Evolutionary conservation across 345 rosid genomes (phyloP).

Genomic region (Populus pruinosa): DNA sequence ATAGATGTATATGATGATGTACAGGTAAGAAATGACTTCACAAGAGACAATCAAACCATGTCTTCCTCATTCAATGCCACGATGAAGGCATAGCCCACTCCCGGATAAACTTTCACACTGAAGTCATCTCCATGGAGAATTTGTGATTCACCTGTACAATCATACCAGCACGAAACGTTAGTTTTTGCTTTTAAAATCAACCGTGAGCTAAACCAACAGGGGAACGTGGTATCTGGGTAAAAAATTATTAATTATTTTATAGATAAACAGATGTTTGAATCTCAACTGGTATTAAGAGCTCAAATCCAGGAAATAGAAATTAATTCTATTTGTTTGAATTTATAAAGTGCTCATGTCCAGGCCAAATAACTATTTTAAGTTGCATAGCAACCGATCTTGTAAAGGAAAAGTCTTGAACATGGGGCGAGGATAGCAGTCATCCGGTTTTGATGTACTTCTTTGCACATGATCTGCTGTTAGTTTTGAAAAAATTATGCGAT

Average conservation of each 20-base stretch:
- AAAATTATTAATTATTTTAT: too few species aligned
- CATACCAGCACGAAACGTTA: neutral
- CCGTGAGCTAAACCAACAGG: neutral
- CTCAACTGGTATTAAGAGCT: neutral
- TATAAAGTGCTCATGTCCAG: neutral
- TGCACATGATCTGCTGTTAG: neutral
- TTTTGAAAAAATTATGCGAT: neutral
- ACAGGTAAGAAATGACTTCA: neutral
- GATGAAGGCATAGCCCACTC: slow-evolving; percentile 64
- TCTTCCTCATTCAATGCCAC: slow-evolving; percentile 49
- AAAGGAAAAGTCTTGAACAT: too few species aligned
- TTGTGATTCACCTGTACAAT: slow-evolving; percentile 46
- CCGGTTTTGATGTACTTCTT: too few species aligned
- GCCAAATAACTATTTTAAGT: too few species aligned
- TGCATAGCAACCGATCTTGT: too few species aligned
- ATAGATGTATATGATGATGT: too few species aligned
- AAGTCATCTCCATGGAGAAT: slow-evolving; percentile 49
- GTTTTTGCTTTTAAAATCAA: neutral
- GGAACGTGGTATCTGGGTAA: neutral
- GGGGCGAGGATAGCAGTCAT: too few species aligned
- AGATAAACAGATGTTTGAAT: neutral
- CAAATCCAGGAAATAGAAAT: neutral
- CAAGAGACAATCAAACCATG: slow-evolving; percentile 11
- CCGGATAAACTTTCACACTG: slow-evolving; percentile 52
- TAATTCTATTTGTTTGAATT: neutral